phyloP scores from a whole-genome alignment of 2,329 filamentous ascomycete species.

The Lasiodiplodia hormozganensis region DNA sequence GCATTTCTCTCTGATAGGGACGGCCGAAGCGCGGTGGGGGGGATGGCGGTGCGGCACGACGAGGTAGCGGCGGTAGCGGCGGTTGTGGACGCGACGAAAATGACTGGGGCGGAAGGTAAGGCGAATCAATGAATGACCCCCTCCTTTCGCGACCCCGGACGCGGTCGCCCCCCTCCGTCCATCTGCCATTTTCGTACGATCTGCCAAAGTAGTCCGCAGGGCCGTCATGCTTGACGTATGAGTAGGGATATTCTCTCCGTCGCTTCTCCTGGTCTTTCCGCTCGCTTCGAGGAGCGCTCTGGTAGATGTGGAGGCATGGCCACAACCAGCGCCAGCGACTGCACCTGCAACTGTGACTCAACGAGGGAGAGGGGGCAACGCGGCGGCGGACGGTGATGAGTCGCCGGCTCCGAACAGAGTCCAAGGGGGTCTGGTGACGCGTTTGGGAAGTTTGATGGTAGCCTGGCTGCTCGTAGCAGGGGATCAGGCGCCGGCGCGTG shows the following conservation, averaged over 20 bases:
- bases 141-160: not conserved
- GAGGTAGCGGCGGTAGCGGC: not conserved
- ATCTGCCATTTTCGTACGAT: too few relatives aligned
- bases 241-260: not conserved
- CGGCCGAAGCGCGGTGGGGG: not conserved
- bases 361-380: too few relatives aligned
- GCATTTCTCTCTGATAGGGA: not conserved
- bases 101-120: not conserved
- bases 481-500: not conserved
- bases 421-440: not conserved
- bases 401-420: not conserved
- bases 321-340: slow-evolving; percentile 2
- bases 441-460: not conserved
- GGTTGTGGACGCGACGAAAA: not conserved
- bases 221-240: not conserved
- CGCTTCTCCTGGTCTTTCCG: not conserved
- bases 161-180: not conserved
- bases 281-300: not conserved
- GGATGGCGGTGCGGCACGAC: not conserved
- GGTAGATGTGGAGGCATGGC: not conserved
- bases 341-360: not conserved
- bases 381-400: not conserved
- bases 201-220: not conserved
- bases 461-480: not conserved
- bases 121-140: not conserved